Evolutionary conservation across 345 rosid species (phyloP), one percentile per base, ranked within the genome.

Genomic region (Populus davidiana): DNA sequence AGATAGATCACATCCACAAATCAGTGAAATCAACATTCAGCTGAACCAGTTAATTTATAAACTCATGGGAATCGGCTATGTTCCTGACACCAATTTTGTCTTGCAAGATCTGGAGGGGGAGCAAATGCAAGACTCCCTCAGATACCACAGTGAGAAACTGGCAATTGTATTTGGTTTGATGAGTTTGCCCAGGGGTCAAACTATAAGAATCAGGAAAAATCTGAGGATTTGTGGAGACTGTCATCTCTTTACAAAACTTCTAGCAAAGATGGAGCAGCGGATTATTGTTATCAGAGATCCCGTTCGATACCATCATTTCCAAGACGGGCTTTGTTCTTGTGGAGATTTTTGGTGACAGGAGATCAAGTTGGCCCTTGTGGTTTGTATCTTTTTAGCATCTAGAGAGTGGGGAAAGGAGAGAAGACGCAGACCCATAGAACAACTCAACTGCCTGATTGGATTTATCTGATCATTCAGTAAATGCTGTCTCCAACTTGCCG

Each of bases 31-130:
- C 75, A 85, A 81, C 33, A 77, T 44, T 71, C 71, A 76, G 79
- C 75, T 91, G 71, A 86, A 81, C 36, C 82, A 82, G 50, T 70
- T 86, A 77, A 80, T 86, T 13, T 78, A 81, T 27, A 85, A 73
- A 78, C 81, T 92, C 69, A 56, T 66, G 70, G 83, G 82, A 8
- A 18, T 85, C 49, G 93, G 97, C 25, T 92, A 92, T 79, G 86
- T 86, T 63, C 86, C 95, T 39, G 95, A 91, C 70, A 88, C 90
- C 36, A 82, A 87, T 80, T 89, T 86, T 74, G 92, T 87, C 63
- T 66, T 91, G 80, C 86, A 87, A 73, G 93, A 90, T 87, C 83
- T 92, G 73, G 95, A 90, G 83, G 93, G 89, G 43, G 93, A 91
- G 63, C 92, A 92, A 71, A 86, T 85, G 84, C 93, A 89, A 76